These are phyloP conservation scores for Capronia americana DNA, from an alignment of 2,329 filamentous ascomycete species.

Conservation along the genomic window DNA sequence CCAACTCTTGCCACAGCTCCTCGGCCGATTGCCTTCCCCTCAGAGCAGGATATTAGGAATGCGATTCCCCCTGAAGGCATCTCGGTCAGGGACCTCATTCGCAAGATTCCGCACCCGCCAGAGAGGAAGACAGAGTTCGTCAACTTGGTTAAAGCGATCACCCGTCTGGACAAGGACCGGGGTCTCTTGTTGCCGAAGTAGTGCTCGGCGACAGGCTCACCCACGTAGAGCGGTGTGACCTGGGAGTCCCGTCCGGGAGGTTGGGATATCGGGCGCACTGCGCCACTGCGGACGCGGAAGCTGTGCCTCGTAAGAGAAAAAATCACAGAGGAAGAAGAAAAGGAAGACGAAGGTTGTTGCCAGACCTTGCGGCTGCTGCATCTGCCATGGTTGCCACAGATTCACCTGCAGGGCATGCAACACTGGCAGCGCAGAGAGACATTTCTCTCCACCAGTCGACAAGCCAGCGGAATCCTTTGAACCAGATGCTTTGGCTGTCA, in stretches of 20 bases:
- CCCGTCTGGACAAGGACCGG: slow-evolving; percentile 32
- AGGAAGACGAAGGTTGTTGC: background rate
- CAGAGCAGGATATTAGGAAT: slow-evolving; percentile 54
- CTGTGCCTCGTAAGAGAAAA: background rate
- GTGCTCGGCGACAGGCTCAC: background rate
- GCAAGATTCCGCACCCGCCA: slow-evolving; percentile 31
- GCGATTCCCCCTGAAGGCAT: slow-evolving; percentile 56
- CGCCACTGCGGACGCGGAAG: background rate
- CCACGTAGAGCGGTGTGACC: background rate
- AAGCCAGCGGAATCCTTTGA: background rate
- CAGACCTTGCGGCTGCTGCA: background rate
- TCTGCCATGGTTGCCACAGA: background rate
- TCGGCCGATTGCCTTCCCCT: slow-evolving; percentile 46
- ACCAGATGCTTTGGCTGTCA: background rate
- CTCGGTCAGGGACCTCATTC: slow-evolving; percentile 52
- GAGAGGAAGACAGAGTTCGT: slow-evolving; percentile 30
- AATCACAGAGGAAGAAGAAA: background rate
- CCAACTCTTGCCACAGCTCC: slow-evolving; percentile 39
- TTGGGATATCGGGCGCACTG: background rate
- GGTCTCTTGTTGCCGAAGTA: slow-evolving; percentile 32
- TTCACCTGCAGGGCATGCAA: background rate
- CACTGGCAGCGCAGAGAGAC: background rate
- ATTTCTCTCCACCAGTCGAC: background rate
- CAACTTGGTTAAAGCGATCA: slow-evolving; percentile 29
- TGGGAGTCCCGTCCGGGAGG: background rate